phyloP scores from a whole-genome alignment of 2,329 filamentous ascomycete species.

The Clonostachys rhizophaga region DNA sequence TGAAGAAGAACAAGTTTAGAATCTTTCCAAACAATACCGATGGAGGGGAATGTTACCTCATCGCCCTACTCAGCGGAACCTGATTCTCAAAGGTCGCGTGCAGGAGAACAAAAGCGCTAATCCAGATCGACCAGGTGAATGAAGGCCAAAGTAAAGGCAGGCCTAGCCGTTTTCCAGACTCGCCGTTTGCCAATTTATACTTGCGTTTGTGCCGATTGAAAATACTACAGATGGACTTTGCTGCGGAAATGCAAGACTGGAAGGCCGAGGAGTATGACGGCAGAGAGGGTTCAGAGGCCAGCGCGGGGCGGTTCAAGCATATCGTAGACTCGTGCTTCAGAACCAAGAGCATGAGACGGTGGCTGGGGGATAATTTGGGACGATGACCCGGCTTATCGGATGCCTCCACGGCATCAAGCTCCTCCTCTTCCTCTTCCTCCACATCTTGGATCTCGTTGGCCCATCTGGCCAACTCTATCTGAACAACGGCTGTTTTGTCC shows the following conservation, averaged over 20 bases:
- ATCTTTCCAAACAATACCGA: not conserved
- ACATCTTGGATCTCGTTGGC: conserved; percentile 48
- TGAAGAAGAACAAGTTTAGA: not conserved
- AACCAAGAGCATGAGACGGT: conserved; percentile 34
- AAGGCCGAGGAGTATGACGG: conserved; percentile 40
- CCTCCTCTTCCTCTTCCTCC: conserved; percentile 27
- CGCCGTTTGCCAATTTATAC: conserved; percentile 4
- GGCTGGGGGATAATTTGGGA: conserved; percentile 18
- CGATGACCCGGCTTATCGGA: not conserved
- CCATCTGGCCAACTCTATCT: conserved; percentile 44
- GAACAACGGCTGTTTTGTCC: conserved; percentile 35
- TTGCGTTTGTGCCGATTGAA: conserved; percentile 20
- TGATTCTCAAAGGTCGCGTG: conserved; percentile 42
- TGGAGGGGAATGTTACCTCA: conserved; percentile 22
- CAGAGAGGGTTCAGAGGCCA: conserved; percentile 36
- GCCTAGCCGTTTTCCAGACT: conserved; percentile 3
- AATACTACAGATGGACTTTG: conserved; percentile 37
- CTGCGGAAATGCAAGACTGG: conserved; percentile 45
- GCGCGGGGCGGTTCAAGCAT: conserved; percentile 42
- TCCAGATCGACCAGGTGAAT: conserved; percentile 48
- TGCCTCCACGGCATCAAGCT: conserved; percentile 2
- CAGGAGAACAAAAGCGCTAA: conserved; percentile 44
- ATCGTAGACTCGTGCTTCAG: conserved; percentile 45
- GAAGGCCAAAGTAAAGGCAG: conserved; percentile 40
- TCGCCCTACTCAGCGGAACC: conserved; percentile 25